Percentiles rank a stretch among this genome's conserved stretches.
These are phyloP conservation scores for Geotrichum bryndzae DNA, from an alignment of 1,139 yeast genomes.

Conservation along the genomic window DNA sequence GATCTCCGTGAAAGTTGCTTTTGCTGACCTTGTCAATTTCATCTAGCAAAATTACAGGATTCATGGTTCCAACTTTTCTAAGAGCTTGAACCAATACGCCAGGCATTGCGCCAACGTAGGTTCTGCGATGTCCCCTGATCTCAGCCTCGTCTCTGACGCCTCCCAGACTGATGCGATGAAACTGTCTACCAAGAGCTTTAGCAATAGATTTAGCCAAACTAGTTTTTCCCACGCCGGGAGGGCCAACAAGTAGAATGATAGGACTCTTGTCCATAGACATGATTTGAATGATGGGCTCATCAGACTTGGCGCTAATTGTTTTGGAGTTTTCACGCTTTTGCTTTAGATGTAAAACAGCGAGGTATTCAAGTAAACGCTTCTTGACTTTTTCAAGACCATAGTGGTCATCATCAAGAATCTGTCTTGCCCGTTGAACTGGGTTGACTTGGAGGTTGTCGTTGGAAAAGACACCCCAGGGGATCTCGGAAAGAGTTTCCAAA, in stretches of 20 bases:
- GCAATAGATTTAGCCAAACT: conserved; percentile 86
- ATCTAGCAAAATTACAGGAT: conserved; percentile 83
- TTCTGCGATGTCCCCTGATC: conserved; percentile 85
- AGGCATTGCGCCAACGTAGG: conserved; percentile 93
- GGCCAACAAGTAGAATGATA: conserved; percentile 78
- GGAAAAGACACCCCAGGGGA: conserved; percentile 43
- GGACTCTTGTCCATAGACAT: conserved; percentile 51
- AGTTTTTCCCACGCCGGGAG: conserved; percentile 95
- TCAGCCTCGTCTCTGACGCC: conserved; percentile 89
- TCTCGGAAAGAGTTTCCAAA: conserved; percentile 61
- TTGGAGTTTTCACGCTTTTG: conserved; percentile 10
- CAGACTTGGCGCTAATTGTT: neutral
- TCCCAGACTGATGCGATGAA: conserved; percentile 81
- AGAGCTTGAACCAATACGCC: conserved; percentile 77
- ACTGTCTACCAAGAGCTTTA: conserved; percentile 66
- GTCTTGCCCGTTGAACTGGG: conserved; percentile 51
- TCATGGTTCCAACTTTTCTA: conserved; percentile 71
- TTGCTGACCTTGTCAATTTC: conserved; percentile 77
- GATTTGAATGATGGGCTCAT: conserved; percentile 11
- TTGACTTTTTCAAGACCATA: conserved; percentile 80
- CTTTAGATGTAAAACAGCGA: conserved; percentile 68
- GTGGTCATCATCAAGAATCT: conserved; percentile 70
- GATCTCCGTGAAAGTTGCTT: conserved; percentile 68
- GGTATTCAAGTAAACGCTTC: conserved; percentile 70
- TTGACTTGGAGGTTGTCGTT: conserved; percentile 34